Conservation (phyloP, 129 eudicot species). For the Lactuca saligna region DNA sequence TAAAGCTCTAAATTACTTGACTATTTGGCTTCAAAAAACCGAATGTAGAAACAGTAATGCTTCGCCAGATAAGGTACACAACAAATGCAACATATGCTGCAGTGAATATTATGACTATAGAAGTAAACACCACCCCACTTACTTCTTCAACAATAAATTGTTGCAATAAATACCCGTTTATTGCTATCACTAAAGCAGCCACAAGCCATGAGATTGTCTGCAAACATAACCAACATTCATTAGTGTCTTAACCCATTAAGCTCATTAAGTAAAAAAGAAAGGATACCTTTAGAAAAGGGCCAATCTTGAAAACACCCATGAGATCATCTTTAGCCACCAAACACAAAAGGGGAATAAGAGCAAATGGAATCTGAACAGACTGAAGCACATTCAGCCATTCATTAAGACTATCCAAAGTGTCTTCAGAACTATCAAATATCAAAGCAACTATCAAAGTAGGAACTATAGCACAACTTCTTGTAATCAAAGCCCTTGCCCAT, state of each 20-base stretch:
- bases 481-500: constrained; percentile 84
- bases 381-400: constrained; percentile 95
- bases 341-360: constrained; percentile 84
- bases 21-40: constrained; percentile 40
- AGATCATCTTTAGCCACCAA: constrained; percentile 83
- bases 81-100: constrained; percentile 61
- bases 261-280: no score
- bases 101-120: constrained; percentile 39
- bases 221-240: constrained; percentile 11
- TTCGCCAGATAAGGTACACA: constrained; percentile 61
- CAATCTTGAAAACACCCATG: constrained; percentile 83
- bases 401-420: constrained; percentile 62
- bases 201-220: constrained; percentile 83
- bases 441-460: constrained; percentile 86
- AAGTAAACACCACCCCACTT: constrained; percentile 53
- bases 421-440: constrained; percentile 75
- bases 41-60: constrained; percentile 36
- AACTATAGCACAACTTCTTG: constrained; percentile 80
- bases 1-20: constrained; percentile 17
- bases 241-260: neutral
- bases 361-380: constrained; percentile 90
- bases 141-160: constrained; percentile 71
- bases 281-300: constrained; percentile 68
- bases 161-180: constrained; percentile 77
- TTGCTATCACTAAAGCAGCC: constrained; percentile 74